phyloP scores from a whole-genome alignment of 306 rosid species.

The Mucuna pruriens region DNA sequence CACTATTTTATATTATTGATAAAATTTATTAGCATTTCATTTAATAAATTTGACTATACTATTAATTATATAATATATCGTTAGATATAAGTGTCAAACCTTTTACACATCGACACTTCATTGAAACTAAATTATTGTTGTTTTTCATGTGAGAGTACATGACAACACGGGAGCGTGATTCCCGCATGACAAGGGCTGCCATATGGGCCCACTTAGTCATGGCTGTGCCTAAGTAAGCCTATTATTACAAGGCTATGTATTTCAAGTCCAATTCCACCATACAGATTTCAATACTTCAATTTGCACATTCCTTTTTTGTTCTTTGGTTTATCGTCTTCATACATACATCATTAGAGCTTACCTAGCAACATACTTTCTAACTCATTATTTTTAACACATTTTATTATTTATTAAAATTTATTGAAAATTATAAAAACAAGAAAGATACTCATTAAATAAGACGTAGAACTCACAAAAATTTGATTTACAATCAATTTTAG shows the following conservation, averaged over 20 bases:
- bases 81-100: not conserved
- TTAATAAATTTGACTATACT: not conserved
- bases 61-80: not conserved
- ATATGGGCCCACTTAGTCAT: slow-evolving; percentile 6
- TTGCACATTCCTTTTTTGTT: not conserved
- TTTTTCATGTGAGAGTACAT: not conserved
- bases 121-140: not conserved
- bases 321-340: not conserved
- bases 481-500: too few relatives aligned
- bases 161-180: slow-evolving; percentile 14
- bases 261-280: slow-evolving; percentile 14
- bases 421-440: too few relatives aligned
- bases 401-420: too few relatives aligned
- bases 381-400: too few relatives aligned
- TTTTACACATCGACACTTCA: not conserved
- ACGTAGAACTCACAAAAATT: too few relatives aligned
- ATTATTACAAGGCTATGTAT: not conserved
- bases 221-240: not conserved
- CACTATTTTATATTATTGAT: not conserved
- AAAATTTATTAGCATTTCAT: not conserved
- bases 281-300: not conserved
- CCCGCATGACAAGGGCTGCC: slow-evolving; percentile 19
- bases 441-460: too few relatives aligned
- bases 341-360: too few relatives aligned
- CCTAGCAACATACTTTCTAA: too few relatives aligned